These are phyloP conservation scores for Hygrophila difformis DNA, from an alignment of 257 asterid species.

Conservation along the genomic window DNA sequence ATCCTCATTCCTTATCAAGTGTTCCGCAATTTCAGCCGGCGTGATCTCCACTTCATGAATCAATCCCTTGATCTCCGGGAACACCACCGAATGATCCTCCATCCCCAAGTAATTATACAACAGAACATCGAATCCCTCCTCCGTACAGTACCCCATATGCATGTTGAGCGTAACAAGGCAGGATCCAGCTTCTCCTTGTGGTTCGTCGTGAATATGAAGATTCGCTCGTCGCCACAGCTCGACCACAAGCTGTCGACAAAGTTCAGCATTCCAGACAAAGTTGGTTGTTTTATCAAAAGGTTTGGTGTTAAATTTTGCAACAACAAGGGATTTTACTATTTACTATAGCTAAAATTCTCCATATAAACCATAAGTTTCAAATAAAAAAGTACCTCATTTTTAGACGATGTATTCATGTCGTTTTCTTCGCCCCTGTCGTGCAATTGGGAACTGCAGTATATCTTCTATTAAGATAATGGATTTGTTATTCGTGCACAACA, in stretches of 20 bases:
- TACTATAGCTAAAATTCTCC: no score
- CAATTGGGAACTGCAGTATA: conserved; percentile 65
- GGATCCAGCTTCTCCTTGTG: conserved; percentile 78
- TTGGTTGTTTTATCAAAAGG: conserved; percentile 31
- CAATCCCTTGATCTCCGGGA: conserved; percentile 32
- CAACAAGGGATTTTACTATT: no score
- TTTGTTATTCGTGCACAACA: conserved; percentile 47
- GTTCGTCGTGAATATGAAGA: conserved; percentile 69
- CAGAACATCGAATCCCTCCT: conserved; percentile 49
- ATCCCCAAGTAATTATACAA: conserved; percentile 48
- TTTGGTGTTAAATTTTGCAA: neutral
- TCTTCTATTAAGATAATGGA: conserved; percentile 75
- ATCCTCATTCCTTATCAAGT: conserved; percentile 65
- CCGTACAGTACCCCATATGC: conserved; percentile 62
- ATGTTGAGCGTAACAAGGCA: conserved; percentile 63
- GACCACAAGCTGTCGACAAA: conserved; percentile 85
- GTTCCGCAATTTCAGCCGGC: conserved; percentile 81
- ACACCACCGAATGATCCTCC: conserved; percentile 20
- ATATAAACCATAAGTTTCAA: conserved; percentile 23
- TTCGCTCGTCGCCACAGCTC: conserved; percentile 67
- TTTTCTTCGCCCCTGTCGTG: conserved; percentile 34
- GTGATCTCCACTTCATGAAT: conserved; percentile 34
- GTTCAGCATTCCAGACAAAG: conserved; percentile 68
- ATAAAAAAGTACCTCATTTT: conserved; percentile 3
- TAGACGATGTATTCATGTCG: neutral